Evolutionary conservation across 192 early-diverging fungal genomes (phyloP).

Genomic region (Entomortierella chlamydospora): DNA sequence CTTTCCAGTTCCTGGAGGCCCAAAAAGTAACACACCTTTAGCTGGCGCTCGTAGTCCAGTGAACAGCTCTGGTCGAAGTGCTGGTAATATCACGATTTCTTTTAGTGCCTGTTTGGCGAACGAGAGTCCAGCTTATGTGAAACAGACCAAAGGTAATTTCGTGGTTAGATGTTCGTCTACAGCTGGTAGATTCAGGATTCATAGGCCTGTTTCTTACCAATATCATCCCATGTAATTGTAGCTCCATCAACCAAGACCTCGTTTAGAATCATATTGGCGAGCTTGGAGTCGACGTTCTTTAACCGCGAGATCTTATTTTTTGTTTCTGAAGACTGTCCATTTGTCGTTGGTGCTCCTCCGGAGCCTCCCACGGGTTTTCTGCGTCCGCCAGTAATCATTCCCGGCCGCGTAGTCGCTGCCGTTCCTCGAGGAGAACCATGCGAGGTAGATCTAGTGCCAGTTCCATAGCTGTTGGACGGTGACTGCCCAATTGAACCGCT

Average conservation of each 20-base stretch:
- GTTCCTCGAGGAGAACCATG: slow-evolving; percentile 1
- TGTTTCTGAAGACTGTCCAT: slow-evolving; percentile 33
- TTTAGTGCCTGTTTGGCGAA: slow-evolving; percentile 81
- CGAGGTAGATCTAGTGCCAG: background rate
- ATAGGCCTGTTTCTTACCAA: slow-evolving; percentile 16
- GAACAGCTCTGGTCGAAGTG: slow-evolving; percentile 67
- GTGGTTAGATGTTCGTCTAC: no score
- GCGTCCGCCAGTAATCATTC: slow-evolving; percentile 45
- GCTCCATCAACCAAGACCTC: slow-evolving; percentile 51
- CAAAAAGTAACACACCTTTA: slow-evolving; percentile 87
- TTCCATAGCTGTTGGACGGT: background rate
- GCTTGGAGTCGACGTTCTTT: slow-evolving; percentile 56
- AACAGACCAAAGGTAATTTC: no score
- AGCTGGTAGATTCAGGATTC: background rate
- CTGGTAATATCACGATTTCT: slow-evolving; percentile 84
- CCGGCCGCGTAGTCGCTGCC: slow-evolving; percentile 17
- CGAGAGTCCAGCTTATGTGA: slow-evolving; percentile 68
- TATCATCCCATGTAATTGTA: slow-evolving; percentile 78
- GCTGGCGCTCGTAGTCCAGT: slow-evolving; percentile 84
- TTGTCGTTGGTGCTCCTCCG: background rate
- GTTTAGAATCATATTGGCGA: slow-evolving; percentile 58
- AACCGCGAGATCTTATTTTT: slow-evolving; percentile 46
- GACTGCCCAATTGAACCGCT: slow-evolving; percentile 13
- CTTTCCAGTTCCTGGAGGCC: slow-evolving; percentile 96
- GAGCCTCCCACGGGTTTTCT: slow-evolving; percentile 17